These are phyloP conservation scores for Limonomyces culmigenus DNA, from an alignment of 1,284 basidiomycete species.

Conservation along the genomic window DNA sequence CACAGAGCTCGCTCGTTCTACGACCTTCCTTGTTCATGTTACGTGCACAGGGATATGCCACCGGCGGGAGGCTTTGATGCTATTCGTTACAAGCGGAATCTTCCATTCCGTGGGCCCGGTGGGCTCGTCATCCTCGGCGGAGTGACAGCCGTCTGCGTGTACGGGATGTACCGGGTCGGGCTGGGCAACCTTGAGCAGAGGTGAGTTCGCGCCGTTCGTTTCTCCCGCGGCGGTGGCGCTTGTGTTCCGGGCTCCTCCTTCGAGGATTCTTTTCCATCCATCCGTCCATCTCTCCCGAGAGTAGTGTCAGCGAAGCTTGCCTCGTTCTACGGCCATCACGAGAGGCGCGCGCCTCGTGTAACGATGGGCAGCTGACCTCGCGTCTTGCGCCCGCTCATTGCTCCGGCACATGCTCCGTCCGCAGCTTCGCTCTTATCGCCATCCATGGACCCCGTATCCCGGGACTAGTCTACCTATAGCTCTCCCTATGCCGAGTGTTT, in stretches of 20 bases:
- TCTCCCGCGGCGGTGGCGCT: too few relatives aligned
- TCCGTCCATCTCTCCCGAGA: too few relatives aligned
- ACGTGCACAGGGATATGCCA: constrained; percentile 73
- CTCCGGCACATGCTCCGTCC: constrained; percentile 72
- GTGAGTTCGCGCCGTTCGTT: constrained; percentile 48
- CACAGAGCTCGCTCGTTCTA: constrained; percentile 7
- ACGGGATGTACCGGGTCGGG: constrained; percentile 88
- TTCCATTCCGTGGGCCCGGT: constrained; percentile 84
- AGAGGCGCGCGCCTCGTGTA: too few relatives aligned
- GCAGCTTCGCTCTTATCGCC: constrained; percentile 31
- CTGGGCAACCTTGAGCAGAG: constrained; percentile 84
- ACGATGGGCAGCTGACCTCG: too few relatives aligned
- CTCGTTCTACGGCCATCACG: too few relatives aligned
- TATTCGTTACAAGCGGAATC: constrained; percentile 91
- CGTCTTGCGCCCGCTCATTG: too few relatives aligned
- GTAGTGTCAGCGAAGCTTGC: too few relatives aligned
- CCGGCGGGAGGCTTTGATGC: constrained; percentile 86
- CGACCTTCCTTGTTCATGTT: constrained; percentile 2
- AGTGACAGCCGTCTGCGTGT: constrained; percentile 73
- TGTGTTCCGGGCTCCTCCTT: too few relatives aligned
- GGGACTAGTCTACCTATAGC: too few relatives aligned
- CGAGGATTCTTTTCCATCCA: too few relatives aligned
- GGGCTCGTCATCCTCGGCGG: constrained; percentile 77
- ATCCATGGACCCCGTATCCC: too few relatives aligned
- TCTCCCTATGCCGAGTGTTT: too few relatives aligned